Percentiles rank a stretch among this genome's conserved stretches.
phyloP scores from a whole-genome alignment of 2,329 filamentous ascomycete species.

The Tolypocladium guangdongense region DNA sequence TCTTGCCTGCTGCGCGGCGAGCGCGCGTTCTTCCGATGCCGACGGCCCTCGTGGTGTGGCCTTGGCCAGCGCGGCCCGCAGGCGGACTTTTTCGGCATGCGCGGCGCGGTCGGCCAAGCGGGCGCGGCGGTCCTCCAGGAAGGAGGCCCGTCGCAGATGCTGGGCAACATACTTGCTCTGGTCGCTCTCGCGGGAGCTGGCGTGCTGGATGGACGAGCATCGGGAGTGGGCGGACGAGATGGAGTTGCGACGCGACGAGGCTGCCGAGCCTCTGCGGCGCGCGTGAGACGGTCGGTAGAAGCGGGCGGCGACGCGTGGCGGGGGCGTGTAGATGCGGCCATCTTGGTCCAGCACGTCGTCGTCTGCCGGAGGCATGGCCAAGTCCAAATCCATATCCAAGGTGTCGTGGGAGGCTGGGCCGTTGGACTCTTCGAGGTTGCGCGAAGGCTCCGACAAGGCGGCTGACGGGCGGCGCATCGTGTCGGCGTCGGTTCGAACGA shows the following conservation, averaged over 20 bases:
- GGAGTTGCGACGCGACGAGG: slow-evolving; percentile 70
- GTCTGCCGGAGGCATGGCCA: slow-evolving; percentile 26
- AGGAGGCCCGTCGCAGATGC: slow-evolving; percentile 68
- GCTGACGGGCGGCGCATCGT: slow-evolving; percentile 32
- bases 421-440: slow-evolving; percentile 25
- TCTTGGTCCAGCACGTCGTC: slow-evolving; percentile 25
- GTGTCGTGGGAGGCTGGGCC: slow-evolving; percentile 17
- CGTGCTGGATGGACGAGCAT: slow-evolving; percentile 47
- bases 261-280: slow-evolving; percentile 63
- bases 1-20: slow-evolving; percentile 67
- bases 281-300: slow-evolving; percentile 59
- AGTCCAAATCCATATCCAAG: slow-evolving; percentile 22
- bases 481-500: slow-evolving; percentile 3
- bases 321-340: slow-evolving; percentile 44
- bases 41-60: slow-evolving; percentile 53
- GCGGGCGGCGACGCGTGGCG: slow-evolving; percentile 66
- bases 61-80: slow-evolving; percentile 65
- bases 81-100: slow-evolving; percentile 72
- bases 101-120: slow-evolving; percentile 69
- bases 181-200: slow-evolving; percentile 37
- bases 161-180: slow-evolving; percentile 72
- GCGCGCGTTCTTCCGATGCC: slow-evolving; percentile 62
- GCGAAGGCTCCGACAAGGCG: slow-evolving; percentile 30
- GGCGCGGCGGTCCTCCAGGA: slow-evolving; percentile 70
- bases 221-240: slow-evolving; percentile 66